Base-by-base conservation (phyloP, 345 rosid genomes). In the Citrus medica region DNA sequence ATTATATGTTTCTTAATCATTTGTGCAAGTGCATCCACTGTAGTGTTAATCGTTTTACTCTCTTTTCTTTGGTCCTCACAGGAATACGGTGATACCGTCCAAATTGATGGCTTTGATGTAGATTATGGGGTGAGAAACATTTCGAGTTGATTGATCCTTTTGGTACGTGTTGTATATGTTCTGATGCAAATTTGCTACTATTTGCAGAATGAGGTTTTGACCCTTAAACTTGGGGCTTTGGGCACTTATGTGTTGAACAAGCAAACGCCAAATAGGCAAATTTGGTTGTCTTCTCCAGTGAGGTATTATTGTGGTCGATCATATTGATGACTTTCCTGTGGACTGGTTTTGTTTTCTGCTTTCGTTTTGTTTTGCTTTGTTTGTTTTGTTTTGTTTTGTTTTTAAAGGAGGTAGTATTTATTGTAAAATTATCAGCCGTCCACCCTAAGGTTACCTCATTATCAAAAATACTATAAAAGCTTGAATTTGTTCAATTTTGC, bases 161-260 rank as follows among this genome's bases (percentile, higher is more conserved):
- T 2, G 21, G 1, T 77, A 38, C 37, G 42, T 8, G 9, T 63
- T 32, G 5, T 27, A 9, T 17, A 21, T 25, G 6, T 64, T 42
- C 35, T 74, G 9, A 61, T 30, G 38, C 28, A n/a, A 74, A 76
- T 51, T 66, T 71, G 46, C 58, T 69, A 67, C 30, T 37, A 58
- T 73, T 78, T 81, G 62, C 85, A 95, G 98, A 93, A 95, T 86
- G 98, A 93, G 88, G 99, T 93, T 75, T 86, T 93, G 74, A 93
- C 96, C 10, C 74, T 93, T 24, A 95, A 91, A 85, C 92, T 93
- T 27, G 98, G 97, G 81, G 84, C 86, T 76, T 71, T 87, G 60
- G 99, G 98, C 84, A 92, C 99, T 38, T 95, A 91, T 82, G 96
- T 93, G 38, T 69, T 95, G 84, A 95, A 95, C 74, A 95, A 95